Evolutionary conservation across 169 alveolate species (phyloP).

Genomic region (Theileria parva): DNA sequence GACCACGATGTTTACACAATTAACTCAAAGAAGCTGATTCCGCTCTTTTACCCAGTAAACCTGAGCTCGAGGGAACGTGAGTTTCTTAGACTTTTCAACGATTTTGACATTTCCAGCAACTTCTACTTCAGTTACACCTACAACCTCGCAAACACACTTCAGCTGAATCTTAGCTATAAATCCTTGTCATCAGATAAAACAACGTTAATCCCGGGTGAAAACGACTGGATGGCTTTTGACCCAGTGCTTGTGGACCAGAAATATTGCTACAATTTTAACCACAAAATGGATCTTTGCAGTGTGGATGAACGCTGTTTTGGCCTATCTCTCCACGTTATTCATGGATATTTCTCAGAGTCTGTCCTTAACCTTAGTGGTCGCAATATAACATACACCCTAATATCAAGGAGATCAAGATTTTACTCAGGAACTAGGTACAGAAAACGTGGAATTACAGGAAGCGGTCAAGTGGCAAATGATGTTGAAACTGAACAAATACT

Average conservation of each 20-base stretch:
- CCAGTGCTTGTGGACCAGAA: constrained; percentile 34
- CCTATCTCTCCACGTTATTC: constrained; percentile 54
- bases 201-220: not conserved
- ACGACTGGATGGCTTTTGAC: constrained; percentile 47
- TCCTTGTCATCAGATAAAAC: constrained; percentile 10
- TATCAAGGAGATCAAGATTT: constrained; percentile 89
- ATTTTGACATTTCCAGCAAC: constrained; percentile 56
- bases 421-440: constrained; percentile 94
- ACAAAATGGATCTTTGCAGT: constrained; percentile 32
- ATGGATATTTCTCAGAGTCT: constrained; percentile 69
- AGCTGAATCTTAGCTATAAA: constrained; percentile 35
- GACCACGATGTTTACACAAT: constrained; percentile 67
- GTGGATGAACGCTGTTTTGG: constrained; percentile 13
- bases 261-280: constrained; percentile 67
- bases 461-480: constrained; percentile 87
- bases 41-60: constrained; percentile 49
- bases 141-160: constrained; percentile 62
- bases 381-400: constrained; percentile 65
- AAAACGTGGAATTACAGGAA: constrained; percentile 90
- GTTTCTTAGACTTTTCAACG: constrained; percentile 54
- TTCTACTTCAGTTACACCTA: constrained; percentile 74
- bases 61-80: constrained; percentile 39
- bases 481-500: constrained; percentile 94
- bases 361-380: constrained; percentile 60
- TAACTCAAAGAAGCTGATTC: constrained; percentile 47